Base-by-base conservation (phyloP, 257 asterid genomes). In the Solanum appendiculatum region DNA sequence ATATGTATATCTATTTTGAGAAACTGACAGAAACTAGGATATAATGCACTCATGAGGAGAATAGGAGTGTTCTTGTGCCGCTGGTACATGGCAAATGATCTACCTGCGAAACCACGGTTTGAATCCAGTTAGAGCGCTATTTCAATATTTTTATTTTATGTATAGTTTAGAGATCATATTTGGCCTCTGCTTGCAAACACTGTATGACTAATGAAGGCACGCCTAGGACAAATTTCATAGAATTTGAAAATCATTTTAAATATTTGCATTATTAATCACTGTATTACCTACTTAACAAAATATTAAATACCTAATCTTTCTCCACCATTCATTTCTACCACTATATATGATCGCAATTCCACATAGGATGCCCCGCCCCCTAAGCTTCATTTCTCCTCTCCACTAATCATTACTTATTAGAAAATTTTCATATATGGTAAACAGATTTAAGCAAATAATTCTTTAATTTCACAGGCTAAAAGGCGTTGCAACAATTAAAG, bases 291-390 rank as follows among this genome's bases (percentile, higher is more conserved):
- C 27, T 75, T 15, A 40, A 75, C 36, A 42, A 54, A 54, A 54
- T 77, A 77, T n/a, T 56, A 83, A 83, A 58, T 29, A 29, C 77
- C 70, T 80, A 85, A 87, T 18, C 10, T 18, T 54, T 90, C 89
- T 68, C 89, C 86, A 54, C 92, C 92, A 88, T 86, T 84, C 85
- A 64, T 89, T 89, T 77, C 85, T 66, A 82, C 90, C 86, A 83
- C 86, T n/a, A n/a, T n/a, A n/a, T 82, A 85, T 85, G 86, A 60
- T 81, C n/a, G 83, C 44, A 37, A 84, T 74, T 73, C 68, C 56
- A 36, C 89, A 36, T 82, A 18, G 87, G 87, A 83, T 88, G 89
- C 89, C 63, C 63, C 2, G 63, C 10, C 86, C 74, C 48, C 87
- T 88, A 82, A 80, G 54, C 86, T 56, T 46, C 82, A 37, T 73